A percentile compares a stretch with the other conserved stretches of the same genome.
phyloP scores from a whole-genome alignment of 495 filamentous ascomycete species.

The Penicillium ucsense region DNA sequence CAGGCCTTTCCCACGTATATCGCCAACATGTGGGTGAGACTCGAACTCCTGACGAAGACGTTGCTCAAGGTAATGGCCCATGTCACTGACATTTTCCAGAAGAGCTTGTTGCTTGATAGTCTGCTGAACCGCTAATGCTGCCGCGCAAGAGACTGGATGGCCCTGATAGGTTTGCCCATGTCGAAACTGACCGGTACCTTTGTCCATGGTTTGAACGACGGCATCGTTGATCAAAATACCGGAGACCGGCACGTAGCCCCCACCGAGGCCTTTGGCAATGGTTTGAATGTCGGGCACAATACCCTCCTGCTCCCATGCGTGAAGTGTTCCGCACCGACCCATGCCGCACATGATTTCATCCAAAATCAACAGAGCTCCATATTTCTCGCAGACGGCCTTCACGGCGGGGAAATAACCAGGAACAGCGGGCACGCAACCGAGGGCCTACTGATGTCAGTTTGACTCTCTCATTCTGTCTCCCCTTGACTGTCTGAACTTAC shows the following conservation, averaged over 20 bases:
- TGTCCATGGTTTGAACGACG: conserved; percentile 44
- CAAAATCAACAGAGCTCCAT: conserved; percentile 59
- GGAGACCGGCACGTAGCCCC: conserved; percentile 54
- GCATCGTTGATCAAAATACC: conserved; percentile 45
- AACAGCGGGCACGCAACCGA: conserved; percentile 56
- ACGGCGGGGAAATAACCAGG: conserved; percentile 56
- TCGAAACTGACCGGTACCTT: conserved; percentile 44
- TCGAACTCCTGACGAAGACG: conserved; percentile 25
- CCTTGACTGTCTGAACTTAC: conserved; percentile 15
- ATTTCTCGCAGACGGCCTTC: conserved; percentile 49
- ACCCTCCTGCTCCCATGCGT: conserved; percentile 58
- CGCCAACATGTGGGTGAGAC: conserved; percentile 37
- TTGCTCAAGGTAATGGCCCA: conserved; percentile 36
- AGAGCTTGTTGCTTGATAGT: conserved; percentile 38
- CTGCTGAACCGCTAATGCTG: conserved; percentile 45
- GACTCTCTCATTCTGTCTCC: background rate
- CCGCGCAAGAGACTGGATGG: conserved; percentile 47
- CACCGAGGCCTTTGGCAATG: conserved; percentile 61
- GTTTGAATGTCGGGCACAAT: conserved; percentile 58
- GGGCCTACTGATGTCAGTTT: conserved; percentile 14
- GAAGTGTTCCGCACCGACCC: conserved; percentile 57
- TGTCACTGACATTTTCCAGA: conserved; percentile 35
- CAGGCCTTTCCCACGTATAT: conserved; percentile 48
- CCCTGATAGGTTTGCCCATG: conserved; percentile 55
- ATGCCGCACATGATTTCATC: conserved; percentile 80